phyloP scores from a whole-genome alignment of 2,329 filamentous ascomycete genomes.

The Corniculantispora saksenae region DNA sequence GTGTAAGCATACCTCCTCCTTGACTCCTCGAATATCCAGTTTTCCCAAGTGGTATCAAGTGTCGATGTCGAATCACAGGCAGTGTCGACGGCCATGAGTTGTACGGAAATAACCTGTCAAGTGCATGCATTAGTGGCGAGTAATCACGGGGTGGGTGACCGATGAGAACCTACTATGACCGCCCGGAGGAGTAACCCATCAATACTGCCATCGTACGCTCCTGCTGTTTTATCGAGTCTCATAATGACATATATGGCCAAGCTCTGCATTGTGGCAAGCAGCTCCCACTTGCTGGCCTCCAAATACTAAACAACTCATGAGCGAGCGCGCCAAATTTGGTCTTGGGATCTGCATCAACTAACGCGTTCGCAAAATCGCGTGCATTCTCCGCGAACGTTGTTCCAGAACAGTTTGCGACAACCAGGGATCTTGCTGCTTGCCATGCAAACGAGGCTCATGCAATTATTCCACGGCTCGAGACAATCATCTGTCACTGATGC shows the following conservation, averaged over 20 bases:
- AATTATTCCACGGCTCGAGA: conserved; percentile 15
- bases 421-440: conserved; percentile 6
- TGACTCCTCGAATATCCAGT: conserved; percentile 15
- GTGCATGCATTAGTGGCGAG: neutral
- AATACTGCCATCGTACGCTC: neutral
- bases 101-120: neutral
- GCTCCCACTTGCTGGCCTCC: conserved; percentile 13
- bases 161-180: neutral
- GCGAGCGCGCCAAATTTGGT: neutral
- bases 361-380: conserved; percentile 7
- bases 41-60: neutral
- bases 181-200: conserved; percentile 13
- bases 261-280: conserved; percentile 17
- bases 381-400: conserved; percentile 14
- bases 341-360: neutral
- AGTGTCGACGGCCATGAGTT: conserved; percentile 4
- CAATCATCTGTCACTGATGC: neutral
- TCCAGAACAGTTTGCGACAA: conserved; percentile 15
- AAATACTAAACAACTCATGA: neutral
- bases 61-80: neutral
- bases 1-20: neutral
- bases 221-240: conserved; percentile 1
- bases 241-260: conserved; percentile 19
- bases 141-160: neutral
- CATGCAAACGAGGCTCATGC: conserved; percentile 18